A percentile compares a stretch with the other conserved stretches of the same genome.
Evolutionary conservation across 1,284 basidiomycete genomes (phyloP).

Genomic region (Inonotus hispidus): DNA sequence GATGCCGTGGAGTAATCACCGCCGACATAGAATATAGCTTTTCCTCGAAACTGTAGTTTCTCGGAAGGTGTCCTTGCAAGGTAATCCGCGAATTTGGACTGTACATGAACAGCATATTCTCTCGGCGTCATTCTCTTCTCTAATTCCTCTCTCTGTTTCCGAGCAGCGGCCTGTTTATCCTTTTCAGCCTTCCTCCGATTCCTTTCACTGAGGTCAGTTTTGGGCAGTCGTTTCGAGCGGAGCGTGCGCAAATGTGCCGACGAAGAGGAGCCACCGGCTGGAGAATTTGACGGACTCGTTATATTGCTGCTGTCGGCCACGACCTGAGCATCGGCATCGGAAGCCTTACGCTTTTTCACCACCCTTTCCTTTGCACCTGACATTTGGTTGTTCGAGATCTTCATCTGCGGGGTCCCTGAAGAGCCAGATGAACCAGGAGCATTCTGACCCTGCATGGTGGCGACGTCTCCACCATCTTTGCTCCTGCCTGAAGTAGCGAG

Average conservation of each 20-base stretch:
- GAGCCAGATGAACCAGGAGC: neutral
- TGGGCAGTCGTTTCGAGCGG: neutral
- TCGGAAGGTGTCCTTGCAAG: slow-evolving; percentile 3
- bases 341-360: neutral
- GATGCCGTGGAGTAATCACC: slow-evolving; percentile 50
- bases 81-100: slow-evolving; percentile 11
- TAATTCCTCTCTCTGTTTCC: slow-evolving; percentile 11
- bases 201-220: slow-evolving; percentile 5
- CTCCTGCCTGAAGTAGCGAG: neutral
- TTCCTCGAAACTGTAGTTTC: slow-evolving; percentile 42
- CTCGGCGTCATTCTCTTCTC: slow-evolving; percentile 18
- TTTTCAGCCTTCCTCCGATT: slow-evolving; percentile 10
- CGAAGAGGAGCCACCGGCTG: neutral
- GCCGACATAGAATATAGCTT: slow-evolving; percentile 52
- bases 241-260: neutral
- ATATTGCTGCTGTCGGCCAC: slow-evolving; percentile 4
- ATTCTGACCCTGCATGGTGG: neutral
- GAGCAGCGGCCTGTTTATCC: neutral
- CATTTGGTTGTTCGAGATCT: neutral
- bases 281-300: slow-evolving; percentile 15
- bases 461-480: neutral
- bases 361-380: neutral
- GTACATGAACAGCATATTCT: slow-evolving; percentile 15
- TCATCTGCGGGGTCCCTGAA: neutral
- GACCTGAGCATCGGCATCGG: neutral